Evolutionary conservation across 208 protist species (phyloP), one percentile per base, ranked within the genome.

Genomic region (Trypanosoma lewisi): DNA sequence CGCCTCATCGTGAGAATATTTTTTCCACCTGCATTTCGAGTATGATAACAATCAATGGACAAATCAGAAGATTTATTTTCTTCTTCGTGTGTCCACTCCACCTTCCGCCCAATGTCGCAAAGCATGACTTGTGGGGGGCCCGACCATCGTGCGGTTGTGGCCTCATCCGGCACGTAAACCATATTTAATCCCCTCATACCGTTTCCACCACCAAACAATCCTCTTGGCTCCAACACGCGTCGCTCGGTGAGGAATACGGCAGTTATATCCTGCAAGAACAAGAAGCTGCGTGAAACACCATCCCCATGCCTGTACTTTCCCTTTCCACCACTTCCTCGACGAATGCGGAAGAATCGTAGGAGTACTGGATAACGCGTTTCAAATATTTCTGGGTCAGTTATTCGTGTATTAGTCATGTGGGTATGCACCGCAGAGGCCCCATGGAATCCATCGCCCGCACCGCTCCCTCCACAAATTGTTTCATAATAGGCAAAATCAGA

Each of bases 371-470:
- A 99, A 42, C 90, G 82, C 25, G 82, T 67, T 73, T 98, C 96
- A 37, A 98, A 69, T 12, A 97, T 94, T 63, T 97, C 94, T 4
- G 89, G 85, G 63, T 97, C 92, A 3, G 97, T 98, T 44, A 98
- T 96, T 44, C 97, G 70, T 37, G 97, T 98, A 70, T 98, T 98
- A 36, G 97, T 98, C 97, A 98, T 98, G 76, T 98, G 96, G 23
- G 91, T 97, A 73, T 98, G 96, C 33, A 98, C 95, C 48, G 78
- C 91, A 2, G 70, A 81, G 8, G 75, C 36, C 21, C 96, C 96
- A 45, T 94, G 37, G 72, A 91, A 97, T 41, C 50, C 76, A 0
- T 79, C 81, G 8, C 96, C 96, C 23, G 97, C 96, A 44, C 96
- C 96, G 31, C 80, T 77, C 17, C 97, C 97, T 41, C 97, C 97